Percentiles rank a stretch among this genome's conserved stretches.
Evolutionary conservation across 1,284 basidiomycete genomes (phyloP).

Genomic region (Ganoderma leucocontextum): DNA sequence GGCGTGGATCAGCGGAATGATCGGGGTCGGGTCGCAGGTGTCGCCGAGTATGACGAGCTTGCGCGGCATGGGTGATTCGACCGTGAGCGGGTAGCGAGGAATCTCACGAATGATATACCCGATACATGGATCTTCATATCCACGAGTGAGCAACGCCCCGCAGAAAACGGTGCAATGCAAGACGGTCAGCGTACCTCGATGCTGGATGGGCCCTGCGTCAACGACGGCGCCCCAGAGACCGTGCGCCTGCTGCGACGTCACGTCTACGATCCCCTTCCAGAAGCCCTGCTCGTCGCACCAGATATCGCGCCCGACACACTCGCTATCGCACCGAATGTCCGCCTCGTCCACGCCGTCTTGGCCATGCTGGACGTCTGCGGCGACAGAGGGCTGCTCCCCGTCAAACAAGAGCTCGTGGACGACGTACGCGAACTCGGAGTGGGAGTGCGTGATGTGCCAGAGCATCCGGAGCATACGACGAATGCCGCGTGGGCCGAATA

Average conservation of each 20-base stretch:
- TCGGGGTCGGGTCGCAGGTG: constrained; percentile 68
- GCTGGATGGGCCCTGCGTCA: constrained; percentile 82
- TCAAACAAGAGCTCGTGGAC: constrained; percentile 84
- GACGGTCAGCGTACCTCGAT: constrained; percentile 67
- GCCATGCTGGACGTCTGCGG: constrained; percentile 38
- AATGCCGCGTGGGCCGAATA: constrained; percentile 88
- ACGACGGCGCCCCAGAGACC: constrained; percentile 47
- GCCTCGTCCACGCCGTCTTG: constrained; percentile 43
- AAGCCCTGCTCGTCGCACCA: constrained; percentile 68
- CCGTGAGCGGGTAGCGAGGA: constrained; percentile 45
- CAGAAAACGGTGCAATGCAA: background rate
- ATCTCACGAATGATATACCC: constrained; percentile 84
- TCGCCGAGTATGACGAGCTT: constrained; percentile 66
- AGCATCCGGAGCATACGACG: constrained; percentile 80
- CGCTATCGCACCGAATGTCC: constrained; percentile 60
- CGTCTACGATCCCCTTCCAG: constrained; percentile 64
- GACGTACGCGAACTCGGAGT: constrained; percentile 71
- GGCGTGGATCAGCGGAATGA: constrained; percentile 61
- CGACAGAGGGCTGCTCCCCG: constrained; percentile 61
- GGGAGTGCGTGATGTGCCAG: constrained; percentile 74
- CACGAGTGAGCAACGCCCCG: background rate
- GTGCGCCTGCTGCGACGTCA: constrained; percentile 30
- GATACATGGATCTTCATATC: constrained; percentile 74
- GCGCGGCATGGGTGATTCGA: constrained; percentile 49
- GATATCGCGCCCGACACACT: constrained; percentile 74